These are phyloP conservation scores for Prototheca stagnorum DNA, from an alignment of 163 green algal species.

Conservation along the genomic window DNA sequence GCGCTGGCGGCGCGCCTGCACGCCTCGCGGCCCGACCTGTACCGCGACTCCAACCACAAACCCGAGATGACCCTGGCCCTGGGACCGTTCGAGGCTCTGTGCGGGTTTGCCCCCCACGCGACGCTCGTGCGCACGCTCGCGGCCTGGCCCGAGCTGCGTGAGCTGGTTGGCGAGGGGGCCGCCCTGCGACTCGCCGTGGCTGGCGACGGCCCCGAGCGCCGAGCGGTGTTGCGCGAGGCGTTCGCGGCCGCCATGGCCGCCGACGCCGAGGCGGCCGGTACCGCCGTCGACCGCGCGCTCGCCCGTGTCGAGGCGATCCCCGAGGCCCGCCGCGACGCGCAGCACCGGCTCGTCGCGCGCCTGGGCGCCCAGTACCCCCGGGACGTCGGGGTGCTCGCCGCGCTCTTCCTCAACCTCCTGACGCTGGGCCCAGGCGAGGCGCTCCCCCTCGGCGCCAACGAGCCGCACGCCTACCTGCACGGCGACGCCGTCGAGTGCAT, in stretches of 20 bases:
- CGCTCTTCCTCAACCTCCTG: constrained; percentile 89
- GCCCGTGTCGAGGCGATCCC: constrained; percentile 8
- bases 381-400: constrained; percentile 83
- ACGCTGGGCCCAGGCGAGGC: constrained; percentile 48
- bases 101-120: constrained; percentile 53
- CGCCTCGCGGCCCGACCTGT: constrained; percentile 55
- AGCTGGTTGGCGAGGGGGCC: constrained; percentile 4
- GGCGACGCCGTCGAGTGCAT: constrained; percentile 89
- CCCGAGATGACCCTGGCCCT: constrained; percentile 96
- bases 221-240: constrained; percentile 29
- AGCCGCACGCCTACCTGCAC: constrained; percentile 90
- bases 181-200: too few relatives aligned
- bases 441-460: constrained; percentile 82
- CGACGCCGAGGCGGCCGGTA: constrained; percentile 15
- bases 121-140: constrained; percentile 36
- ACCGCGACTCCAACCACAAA: constrained; percentile 96
- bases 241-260: constrained; percentile 69
- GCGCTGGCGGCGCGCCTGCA: constrained; percentile 80
- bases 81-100: constrained; percentile 74
- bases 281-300: constrained; percentile 24
- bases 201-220: background rate
- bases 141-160: constrained; percentile 35
- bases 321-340: background rate
- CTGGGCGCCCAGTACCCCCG: constrained; percentile 62
- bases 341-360: background rate